These are phyloP conservation scores for Wickerhamomyces kurtzmanii DNA, from an alignment of 805 yeast species.

Conservation along the genomic window DNA sequence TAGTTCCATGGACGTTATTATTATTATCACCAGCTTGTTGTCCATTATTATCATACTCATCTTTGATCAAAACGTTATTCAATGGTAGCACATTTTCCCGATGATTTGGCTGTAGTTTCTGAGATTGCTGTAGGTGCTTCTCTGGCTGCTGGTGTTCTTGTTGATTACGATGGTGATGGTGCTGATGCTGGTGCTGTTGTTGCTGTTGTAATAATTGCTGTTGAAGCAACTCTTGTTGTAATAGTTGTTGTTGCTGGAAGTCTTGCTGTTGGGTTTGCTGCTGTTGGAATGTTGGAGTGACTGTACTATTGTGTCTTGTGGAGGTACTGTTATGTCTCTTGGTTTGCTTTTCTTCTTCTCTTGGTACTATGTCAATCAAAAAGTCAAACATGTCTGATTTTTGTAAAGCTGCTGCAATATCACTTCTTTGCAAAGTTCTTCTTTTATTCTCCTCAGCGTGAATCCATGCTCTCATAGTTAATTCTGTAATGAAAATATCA, in stretches of 20 bases:
- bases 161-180: constrained; percentile 2
- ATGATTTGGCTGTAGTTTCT: background rate
- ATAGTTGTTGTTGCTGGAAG: constrained; percentile 4
- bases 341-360: constrained; percentile 49
- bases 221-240: constrained; percentile 7
- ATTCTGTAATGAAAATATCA: constrained; percentile 91
- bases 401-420: constrained; percentile 90
- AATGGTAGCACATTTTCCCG: background rate
- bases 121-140: constrained; percentile 6
- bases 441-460: constrained; percentile 96
- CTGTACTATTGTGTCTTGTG: constrained; percentile 1
- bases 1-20: too few relatives aligned
- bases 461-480: constrained; percentile 98
- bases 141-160: constrained; percentile 2
- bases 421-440: constrained; percentile 87
- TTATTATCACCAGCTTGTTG: too few relatives aligned
- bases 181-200: constrained; percentile 5
- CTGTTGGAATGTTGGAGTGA: constrained; percentile 11
- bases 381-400: constrained; percentile 97
- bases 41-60: too few relatives aligned
- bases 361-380: constrained; percentile 89
- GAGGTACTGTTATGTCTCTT: constrained; percentile 4
- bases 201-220: constrained; percentile 5
- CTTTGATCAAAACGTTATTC: too few relatives aligned
- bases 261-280: constrained; percentile 5